A percentile compares a stretch with the other conserved stretches of the same genome.
These are phyloP conservation scores for Pinus albicaulis DNA, from an alignment of 75 land plant genomes.

Conservation along the genomic window DNA sequence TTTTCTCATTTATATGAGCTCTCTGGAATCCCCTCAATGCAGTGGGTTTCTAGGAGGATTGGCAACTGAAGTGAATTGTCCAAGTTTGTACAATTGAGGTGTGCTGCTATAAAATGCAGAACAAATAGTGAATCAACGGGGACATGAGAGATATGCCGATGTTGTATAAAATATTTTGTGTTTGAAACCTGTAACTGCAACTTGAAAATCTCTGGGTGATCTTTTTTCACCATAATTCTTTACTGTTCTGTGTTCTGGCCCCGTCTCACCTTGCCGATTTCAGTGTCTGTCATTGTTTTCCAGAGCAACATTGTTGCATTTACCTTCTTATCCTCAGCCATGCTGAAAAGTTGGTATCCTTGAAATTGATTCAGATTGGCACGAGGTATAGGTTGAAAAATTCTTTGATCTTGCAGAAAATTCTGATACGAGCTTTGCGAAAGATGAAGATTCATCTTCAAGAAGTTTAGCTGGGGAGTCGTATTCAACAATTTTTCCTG, in stretches of 20 bases:
- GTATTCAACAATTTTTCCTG: constrained; percentile 41
- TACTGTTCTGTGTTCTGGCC: neutral
- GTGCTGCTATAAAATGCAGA: too few species aligned
- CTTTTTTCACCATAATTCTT: too few species aligned
- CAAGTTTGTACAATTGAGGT: too few species aligned
- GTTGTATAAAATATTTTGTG: too few species aligned
- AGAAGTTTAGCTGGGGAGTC: constrained; percentile 36
- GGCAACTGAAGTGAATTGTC: too few species aligned
- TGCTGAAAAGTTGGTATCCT: neutral
- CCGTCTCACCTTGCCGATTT: neutral
- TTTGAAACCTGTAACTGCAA: too few species aligned
- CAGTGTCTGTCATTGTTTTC: neutral
- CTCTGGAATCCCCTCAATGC: too few species aligned
- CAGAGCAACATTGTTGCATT: neutral
- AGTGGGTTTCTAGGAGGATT: too few species aligned
- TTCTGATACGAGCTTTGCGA: constrained; percentile 49
- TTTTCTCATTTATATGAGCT: too few species aligned
- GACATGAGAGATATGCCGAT: too few species aligned
- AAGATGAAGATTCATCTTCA: constrained; percentile 35
- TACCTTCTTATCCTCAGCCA: neutral
- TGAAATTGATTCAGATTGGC: neutral
- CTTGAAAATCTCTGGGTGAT: too few species aligned
- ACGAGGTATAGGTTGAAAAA: neutral
- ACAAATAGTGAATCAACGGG: too few species aligned
- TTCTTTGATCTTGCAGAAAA: constrained; percentile 23